A percentile compares a stretch with the other conserved stretches of the same genome.
Evolutionary conservation across 176 grass and related monocot species (phyloP).

Genomic region (Carex pumila): DNA sequence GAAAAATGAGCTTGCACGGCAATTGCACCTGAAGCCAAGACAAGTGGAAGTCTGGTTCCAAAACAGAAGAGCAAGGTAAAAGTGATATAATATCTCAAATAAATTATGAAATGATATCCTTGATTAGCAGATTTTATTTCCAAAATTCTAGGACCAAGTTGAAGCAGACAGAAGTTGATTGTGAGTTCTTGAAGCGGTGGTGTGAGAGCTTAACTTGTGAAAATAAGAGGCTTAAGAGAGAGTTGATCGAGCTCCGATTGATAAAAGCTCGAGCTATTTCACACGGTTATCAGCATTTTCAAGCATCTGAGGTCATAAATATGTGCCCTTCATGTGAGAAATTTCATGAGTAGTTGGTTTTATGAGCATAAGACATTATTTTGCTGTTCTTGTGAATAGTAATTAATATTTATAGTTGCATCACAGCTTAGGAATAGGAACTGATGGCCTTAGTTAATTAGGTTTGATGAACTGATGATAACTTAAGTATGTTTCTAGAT

Average conservation of each 20-base stretch:
- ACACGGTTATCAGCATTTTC: constrained; percentile 21
- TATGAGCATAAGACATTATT: not conserved
- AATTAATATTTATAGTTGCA: not conserved
- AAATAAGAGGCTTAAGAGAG: constrained; percentile 54
- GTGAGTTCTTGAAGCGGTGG: constrained; percentile 44
- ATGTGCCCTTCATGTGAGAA: constrained; percentile 51
- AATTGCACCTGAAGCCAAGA: constrained; percentile 51
- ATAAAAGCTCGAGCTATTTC: not conserved
- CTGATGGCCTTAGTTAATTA: not conserved
- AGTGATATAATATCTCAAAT: not conserved
- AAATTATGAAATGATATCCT: not conserved
- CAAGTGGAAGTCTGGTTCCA: constrained; percentile 96
- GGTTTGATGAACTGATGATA: not conserved
- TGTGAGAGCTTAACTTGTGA: constrained; percentile 54
- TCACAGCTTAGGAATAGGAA: not conserved
- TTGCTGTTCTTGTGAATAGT: not conserved
- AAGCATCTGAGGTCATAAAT: not conserved
- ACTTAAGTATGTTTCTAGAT: not conserved
- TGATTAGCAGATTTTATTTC: not conserved
- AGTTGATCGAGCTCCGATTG: constrained; percentile 40
- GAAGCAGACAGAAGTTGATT: constrained; percentile 69
- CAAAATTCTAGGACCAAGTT: constrained; percentile 47
- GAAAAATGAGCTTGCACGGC: constrained; percentile 50
- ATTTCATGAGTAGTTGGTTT: constrained; percentile 10
- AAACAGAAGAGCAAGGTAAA: constrained; percentile 81